Percentiles rank a stretch among this genome's conserved stretches.
phyloP scores from a whole-genome alignment of 768 basidiomycete genomes.

The Paxillus rubicundulus region DNA sequence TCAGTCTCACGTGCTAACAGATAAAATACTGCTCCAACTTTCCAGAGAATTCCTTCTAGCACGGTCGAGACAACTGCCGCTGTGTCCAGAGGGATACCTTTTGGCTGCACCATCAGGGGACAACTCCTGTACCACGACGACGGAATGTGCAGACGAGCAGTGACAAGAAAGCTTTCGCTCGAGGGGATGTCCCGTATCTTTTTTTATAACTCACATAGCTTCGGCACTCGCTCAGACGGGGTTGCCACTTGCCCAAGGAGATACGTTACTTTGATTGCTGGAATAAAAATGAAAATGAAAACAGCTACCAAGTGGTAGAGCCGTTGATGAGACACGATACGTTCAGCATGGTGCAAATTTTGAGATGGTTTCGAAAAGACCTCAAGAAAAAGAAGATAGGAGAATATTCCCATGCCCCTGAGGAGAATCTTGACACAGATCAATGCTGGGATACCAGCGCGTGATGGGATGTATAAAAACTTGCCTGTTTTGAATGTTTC shows the following conservation, averaged over 20 bases:
- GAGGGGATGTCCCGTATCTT: neutral
- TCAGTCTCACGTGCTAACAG: neutral
- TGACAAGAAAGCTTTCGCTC: no score
- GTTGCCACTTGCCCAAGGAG: neutral
- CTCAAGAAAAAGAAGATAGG: neutral
- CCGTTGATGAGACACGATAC: neutral
- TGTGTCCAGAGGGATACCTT: constrained; percentile 18
- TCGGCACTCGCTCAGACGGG: neutral
- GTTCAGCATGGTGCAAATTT: neutral
- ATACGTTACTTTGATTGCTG: neutral
- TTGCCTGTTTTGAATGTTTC: no score
- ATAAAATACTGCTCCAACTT: neutral
- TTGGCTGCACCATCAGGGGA: constrained; percentile 1
- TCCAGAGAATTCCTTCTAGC: constrained; percentile 28
- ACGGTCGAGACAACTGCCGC: constrained; percentile 22
- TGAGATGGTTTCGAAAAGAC: neutral
- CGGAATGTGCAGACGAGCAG: neutral
- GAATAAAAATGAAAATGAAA: neutral
- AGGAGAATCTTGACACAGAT: neutral
- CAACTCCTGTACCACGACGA: neutral
- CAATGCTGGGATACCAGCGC: neutral
- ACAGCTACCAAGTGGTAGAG: neutral
- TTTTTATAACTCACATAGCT: neutral
- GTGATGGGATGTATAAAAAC: no score
- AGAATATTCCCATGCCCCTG: neutral